Percentiles rank a stretch among this genome's conserved stretches.
Conservation (phyloP, 225 moss, liverwort and hornwort species). For the Thuidium tamariscinum region DNA sequence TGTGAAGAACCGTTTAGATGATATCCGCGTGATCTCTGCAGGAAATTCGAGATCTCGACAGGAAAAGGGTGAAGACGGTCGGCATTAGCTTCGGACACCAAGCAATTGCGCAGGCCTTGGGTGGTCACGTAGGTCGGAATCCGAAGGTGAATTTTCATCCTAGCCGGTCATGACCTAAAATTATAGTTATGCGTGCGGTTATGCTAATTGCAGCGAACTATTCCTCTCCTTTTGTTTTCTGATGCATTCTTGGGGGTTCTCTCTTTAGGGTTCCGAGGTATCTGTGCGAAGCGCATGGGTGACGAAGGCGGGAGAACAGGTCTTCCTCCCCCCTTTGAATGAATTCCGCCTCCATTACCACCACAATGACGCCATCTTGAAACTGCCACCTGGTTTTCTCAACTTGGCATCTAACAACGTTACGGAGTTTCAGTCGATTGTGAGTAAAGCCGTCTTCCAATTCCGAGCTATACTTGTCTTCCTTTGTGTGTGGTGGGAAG, state of each 20-base stretch:
- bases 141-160: slow-evolving; percentile 45
- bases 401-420: slow-evolving; percentile 74
- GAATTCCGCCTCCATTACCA: slow-evolving; percentile 81
- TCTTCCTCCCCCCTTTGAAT: slow-evolving; percentile 46
- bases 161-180: neutral
- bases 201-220: neutral
- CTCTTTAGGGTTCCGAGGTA: slow-evolving; percentile 69
- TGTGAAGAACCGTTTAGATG: neutral
- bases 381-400: slow-evolving; percentile 46
- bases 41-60: slow-evolving; percentile 60
- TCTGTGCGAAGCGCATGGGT: slow-evolving; percentile 62
- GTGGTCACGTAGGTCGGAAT: slow-evolving; percentile 66
- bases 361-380: slow-evolving; percentile 76
- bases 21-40: neutral
- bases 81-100: slow-evolving; percentile 97
- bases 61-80: slow-evolving; percentile 64
- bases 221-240: neutral
- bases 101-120: slow-evolving; percentile 79
- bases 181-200: neutral
- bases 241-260: neutral
- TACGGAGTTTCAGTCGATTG: slow-evolving; percentile 71
- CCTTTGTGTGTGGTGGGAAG: neutral
- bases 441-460: slow-evolving; percentile 1
- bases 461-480: neutral
- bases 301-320: slow-evolving; percentile 47